A percentile compares a stretch with the other conserved stretches of the same genome.
Evolutionary conservation across 2,329 filamentous ascomycete genomes (phyloP).

Genomic region (Paramyrothecium roridum): DNA sequence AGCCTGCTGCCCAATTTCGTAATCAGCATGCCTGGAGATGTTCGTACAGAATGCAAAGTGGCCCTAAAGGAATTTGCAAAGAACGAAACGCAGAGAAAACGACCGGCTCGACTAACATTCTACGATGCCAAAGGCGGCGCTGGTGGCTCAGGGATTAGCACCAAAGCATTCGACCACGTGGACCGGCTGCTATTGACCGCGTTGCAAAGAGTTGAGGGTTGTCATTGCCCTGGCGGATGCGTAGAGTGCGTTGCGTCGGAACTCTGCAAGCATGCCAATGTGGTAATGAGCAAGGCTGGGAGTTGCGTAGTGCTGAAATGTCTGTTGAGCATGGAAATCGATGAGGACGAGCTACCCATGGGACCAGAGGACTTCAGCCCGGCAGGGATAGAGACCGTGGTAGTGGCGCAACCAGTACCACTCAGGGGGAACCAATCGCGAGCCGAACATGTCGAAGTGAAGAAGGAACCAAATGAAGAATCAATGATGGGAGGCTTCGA

Average conservation of each 20-base stretch:
- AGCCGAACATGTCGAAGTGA: neutral
- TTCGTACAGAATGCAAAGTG: slow-evolving; percentile 91
- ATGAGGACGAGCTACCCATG: slow-evolving; percentile 82
- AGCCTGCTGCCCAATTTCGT: slow-evolving; percentile 88
- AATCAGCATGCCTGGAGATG: slow-evolving; percentile 83
- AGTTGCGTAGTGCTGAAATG: slow-evolving; percentile 76
- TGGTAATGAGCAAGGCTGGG: slow-evolving; percentile 91
- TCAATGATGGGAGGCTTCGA: slow-evolving; percentile 21
- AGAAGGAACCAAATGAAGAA: slow-evolving; percentile 9
- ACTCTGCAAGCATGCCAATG: slow-evolving; percentile 79
- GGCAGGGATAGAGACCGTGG: slow-evolving; percentile 77
- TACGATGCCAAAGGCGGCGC: slow-evolving; percentile 93
- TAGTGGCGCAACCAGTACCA: slow-evolving; percentile 67
- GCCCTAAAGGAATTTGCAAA: slow-evolving; percentile 82
- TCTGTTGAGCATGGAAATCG: slow-evolving; percentile 72
- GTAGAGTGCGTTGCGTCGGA: slow-evolving; percentile 87
- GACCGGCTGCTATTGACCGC: slow-evolving; percentile 76
- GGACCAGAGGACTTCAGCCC: slow-evolving; percentile 70
- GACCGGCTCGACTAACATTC: slow-evolving; percentile 85
- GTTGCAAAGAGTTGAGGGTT: slow-evolving; percentile 70
- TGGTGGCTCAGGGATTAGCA: slow-evolving; percentile 79
- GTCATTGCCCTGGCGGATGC: slow-evolving; percentile 76
- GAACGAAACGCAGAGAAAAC: slow-evolving; percentile 66
- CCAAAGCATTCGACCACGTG: slow-evolving; percentile 91
- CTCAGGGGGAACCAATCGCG: slow-evolving; percentile 15